Evolutionary conservation across 2,329 filamentous ascomycete species (phyloP), one percentile per base, ranked within the genome.

Genomic region (Orbilia javanica): DNA sequence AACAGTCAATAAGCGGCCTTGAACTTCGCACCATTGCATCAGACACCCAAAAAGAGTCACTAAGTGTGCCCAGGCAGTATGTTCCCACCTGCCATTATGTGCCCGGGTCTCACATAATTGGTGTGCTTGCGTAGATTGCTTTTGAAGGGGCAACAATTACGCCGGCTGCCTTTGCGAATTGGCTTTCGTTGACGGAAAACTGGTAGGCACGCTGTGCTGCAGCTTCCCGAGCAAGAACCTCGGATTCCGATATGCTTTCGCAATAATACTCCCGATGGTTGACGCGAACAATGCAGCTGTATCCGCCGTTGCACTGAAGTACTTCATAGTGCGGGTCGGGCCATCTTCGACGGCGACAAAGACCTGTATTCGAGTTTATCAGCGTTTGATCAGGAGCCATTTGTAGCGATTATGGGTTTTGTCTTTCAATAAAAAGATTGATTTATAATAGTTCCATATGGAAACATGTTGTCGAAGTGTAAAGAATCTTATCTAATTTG

Each of bases 241-340:
- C 89, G 55, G 86, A 87, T 68, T 87, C 86, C 83, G 89, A 90
- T 75, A 87, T 86, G 7, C 85, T 85, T 81, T 91, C 89, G 44
- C 89, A 91, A 79, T 88, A 88, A 84, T 91, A 92, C 83, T 91
- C 89, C 80, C 90, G 88, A 82, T 91, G 91, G 85, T 92, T 91
- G 82, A 92, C 90, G 55, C 89, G 87, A 63, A 91, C 90, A 68
- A 88, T 89, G 84, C 90, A 91, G 79, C 87, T 87, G 83, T 88
- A 90, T 72, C 90, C 89, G 69, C 85, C 85, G 53, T 86, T 84
- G 72, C 86, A 87, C 70, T 85, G 85, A 83, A 87, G 88, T 55
- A 86, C 86, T 82, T 89, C 87, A 85, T 90, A 92, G 80, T 80
- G 80, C 42, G 81, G 81, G 57, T 82, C 81, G 25, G 81, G 75